These are phyloP conservation scores for Euphorbia pulcherrima DNA, from an alignment of 345 rosid species.

Conservation along the genomic window DNA sequence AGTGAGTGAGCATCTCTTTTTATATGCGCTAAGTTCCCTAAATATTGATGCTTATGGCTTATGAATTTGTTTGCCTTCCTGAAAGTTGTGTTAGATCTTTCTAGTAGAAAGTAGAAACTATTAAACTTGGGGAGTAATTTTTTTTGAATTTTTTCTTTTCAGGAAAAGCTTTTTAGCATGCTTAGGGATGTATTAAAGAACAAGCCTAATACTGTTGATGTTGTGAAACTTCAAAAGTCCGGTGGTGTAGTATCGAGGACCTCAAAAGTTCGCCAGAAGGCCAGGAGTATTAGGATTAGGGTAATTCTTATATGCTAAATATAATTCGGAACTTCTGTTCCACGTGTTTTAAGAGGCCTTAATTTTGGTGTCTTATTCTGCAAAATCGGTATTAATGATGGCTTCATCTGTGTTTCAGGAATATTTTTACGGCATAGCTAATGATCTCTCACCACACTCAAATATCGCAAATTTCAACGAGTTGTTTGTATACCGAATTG, in stretches of 20 bases:
- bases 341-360: background rate
- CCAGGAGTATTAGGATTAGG: conserved; percentile 62
- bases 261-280: conserved; percentile 53
- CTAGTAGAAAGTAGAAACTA: background rate
- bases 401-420: conserved; percentile 44
- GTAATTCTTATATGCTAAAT: conserved; percentile 31
- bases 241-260: conserved; percentile 86
- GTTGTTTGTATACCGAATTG: conserved; percentile 65
- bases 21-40: background rate
- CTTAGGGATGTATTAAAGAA: conserved; percentile 62
- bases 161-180: conserved; percentile 96
- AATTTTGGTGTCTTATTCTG: too few relatives aligned
- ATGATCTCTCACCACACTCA: conserved; percentile 79
- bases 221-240: conserved; percentile 84
- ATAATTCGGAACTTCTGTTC: background rate
- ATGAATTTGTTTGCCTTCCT: background rate
- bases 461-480: conserved; percentile 59
- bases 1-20: background rate
- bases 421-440: conserved; percentile 72
- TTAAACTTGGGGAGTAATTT: too few relatives aligned
- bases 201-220: conserved; percentile 61
- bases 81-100: background rate
- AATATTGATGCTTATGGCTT: background rate
- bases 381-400: background rate
- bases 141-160: conserved; percentile 19